These are phyloP conservation scores for Botrytis cinerea DNA, from an alignment of 2,329 filamentous ascomycete genomes.

Conservation along the genomic window DNA sequence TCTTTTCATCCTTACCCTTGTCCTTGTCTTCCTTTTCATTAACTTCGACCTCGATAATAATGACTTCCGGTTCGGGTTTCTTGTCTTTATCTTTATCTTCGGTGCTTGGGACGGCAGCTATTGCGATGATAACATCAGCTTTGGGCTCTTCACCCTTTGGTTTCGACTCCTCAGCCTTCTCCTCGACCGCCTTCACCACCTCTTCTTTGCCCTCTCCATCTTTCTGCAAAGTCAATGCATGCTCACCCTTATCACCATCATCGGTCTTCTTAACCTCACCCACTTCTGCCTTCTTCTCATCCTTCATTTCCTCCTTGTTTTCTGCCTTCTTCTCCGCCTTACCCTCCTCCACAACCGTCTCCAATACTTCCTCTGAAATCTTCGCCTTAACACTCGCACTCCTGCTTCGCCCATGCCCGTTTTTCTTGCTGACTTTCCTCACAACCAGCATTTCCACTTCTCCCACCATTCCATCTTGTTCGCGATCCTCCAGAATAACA, in stretches of 20 bases:
- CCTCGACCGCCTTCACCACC: constrained; percentile 18
- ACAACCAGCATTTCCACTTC: constrained; percentile 12
- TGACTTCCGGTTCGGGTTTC: neutral
- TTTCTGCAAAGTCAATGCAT: constrained; percentile 16
- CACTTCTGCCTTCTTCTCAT: constrained; percentile 16
- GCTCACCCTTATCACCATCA: constrained; percentile 16
- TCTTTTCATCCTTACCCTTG: neutral
- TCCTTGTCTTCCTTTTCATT: neutral
- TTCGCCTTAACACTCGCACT: constrained; percentile 5
- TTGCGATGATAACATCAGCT: constrained; percentile 1
- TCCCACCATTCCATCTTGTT: constrained; percentile 17
- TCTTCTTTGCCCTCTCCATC: constrained; percentile 4
- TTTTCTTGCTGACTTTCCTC: constrained; percentile 9
- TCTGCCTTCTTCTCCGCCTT: neutral
- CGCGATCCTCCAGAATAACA: constrained; percentile 1
- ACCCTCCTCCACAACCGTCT: constrained; percentile 20
- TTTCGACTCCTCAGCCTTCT: neutral
- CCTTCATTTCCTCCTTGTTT: neutral
- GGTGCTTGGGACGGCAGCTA: neutral
- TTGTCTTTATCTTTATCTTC: neutral
- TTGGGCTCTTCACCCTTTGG: constrained; percentile 20
- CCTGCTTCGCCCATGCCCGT: neutral
- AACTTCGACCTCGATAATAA: neutral
- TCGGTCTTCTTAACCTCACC: constrained; percentile 25
- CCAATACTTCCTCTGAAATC: neutral